Base-by-base conservation (phyloP, 306 rosid species). In the Quillaja saponaria region DNA sequence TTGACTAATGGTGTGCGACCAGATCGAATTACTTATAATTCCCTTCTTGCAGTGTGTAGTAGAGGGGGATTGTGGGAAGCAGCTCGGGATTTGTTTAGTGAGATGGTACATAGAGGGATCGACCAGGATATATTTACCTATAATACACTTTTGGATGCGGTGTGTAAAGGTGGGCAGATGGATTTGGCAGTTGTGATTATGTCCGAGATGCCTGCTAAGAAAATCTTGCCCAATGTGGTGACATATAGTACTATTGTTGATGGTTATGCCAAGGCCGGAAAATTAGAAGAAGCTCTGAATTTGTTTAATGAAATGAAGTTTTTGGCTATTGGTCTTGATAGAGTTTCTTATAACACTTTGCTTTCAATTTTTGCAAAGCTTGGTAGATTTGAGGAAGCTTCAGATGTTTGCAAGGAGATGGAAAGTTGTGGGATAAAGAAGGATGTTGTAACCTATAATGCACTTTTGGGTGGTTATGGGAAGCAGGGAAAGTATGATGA, bases 171-270 rank as follows among this genome's bases (percentile, higher is more conserved):
- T 7, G 94, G 98, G 7, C 84, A 83, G 73, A 80, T 86, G 80
- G 95, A 92, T 72, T 75, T 86, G 76, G 98, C 95, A 0, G 63
- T 57, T 56, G 80, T 64, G 73, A 76, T 87, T 33, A 71, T 92
- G 76, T 72, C 78, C 0, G 90, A 81, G 48, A 92, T 92, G 98
- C 81, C 88, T 15, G 74, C 57, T 0, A 86, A 70, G 83, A 72
- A 73, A 13, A 74, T 86, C 31, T 60, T 74, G 61, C 91, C 98
- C 19, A 92, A 81, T 71, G 95, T 89, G 49, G 96, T 92, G 49
- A 92, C 96, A 13, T 88, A 79, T 45, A 88, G 98, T 61, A 86
- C 94, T 44, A 63, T 92, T 83, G 84, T 87, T 61, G 98, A 90
- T 70, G 98, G 94, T 16, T 86, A 78, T 72, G 90, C 98, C n/a